A percentile compares a stretch with the other conserved stretches of the same genome.
These are phyloP conservation scores for Diaporthe sp. DNA, from an alignment of 2,329 filamentous ascomycete genomes.

Conservation along the genomic window DNA sequence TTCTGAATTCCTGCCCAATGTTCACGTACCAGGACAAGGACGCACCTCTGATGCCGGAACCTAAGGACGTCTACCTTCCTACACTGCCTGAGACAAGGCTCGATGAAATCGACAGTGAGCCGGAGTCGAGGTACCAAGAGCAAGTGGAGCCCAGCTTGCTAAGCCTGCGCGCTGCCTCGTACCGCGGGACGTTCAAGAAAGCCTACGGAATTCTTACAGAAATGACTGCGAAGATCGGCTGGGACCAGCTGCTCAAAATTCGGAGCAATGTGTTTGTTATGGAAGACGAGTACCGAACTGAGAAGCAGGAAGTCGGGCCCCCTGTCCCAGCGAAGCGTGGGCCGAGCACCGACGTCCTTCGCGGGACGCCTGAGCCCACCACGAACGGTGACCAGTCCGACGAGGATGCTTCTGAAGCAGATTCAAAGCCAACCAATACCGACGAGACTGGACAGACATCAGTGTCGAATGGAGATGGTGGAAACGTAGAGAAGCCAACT, in stretches of 20 bases:
- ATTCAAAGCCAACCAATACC: conserved; percentile 42
- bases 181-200: conserved; percentile 95
- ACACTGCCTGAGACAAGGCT: conserved; percentile 89
- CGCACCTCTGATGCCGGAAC: conserved; percentile 92
- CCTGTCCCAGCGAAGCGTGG: conserved; percentile 70
- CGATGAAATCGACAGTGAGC: conserved; percentile 96
- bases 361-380: conserved; percentile 74
- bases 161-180: conserved; percentile 87
- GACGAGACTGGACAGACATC: conserved; percentile 46
- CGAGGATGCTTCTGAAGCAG: conserved; percentile 46
- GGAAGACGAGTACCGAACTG: conserved; percentile 97
- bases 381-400: conserved; percentile 59
- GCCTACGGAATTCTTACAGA: conserved; percentile 95
- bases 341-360: conserved; percentile 83
- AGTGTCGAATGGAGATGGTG: conserved; percentile 53
- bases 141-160: conserved; percentile 88
- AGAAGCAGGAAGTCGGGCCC: conserved; percentile 75
- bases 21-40: conserved; percentile 99
- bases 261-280: conserved; percentile 98
- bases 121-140: conserved; percentile 83
- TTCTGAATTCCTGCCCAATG: conserved; percentile 98
- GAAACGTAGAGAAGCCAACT: conserved; percentile 79
- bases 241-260: conserved; percentile 95
- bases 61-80: conserved; percentile 87
- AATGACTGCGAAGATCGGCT: conserved; percentile 96